These are phyloP conservation scores for Westerdykella ornata DNA, from an alignment of 2,329 filamentous ascomycete species.

Conservation along the genomic window DNA sequence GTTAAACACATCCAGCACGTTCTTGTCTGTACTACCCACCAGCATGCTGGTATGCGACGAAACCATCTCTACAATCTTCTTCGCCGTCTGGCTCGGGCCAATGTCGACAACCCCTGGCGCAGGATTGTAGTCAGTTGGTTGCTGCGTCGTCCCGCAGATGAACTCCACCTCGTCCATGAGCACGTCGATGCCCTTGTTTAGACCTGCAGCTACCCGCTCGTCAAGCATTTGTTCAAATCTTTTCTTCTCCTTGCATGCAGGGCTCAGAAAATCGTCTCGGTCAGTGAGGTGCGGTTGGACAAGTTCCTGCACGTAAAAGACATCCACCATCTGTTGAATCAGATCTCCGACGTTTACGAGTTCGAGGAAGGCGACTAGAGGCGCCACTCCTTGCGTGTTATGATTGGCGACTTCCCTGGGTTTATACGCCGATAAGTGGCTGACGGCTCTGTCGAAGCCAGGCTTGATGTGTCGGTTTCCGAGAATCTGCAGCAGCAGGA, in stretches of 20 bases:
- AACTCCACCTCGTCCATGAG: conserved; percentile 98
- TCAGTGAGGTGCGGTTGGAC: conserved; percentile 75
- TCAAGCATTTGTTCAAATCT: conserved; percentile 98
- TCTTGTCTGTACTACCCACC: conserved; percentile 91
- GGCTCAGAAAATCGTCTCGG: conserved; percentile 88
- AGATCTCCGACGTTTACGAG: conserved; percentile 96
- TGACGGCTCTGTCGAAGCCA: conserved; percentile 91
- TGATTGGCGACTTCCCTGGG: conserved; percentile 73
- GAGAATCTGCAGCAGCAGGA: conserved; percentile 73
- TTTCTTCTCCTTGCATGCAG: conserved; percentile 90
- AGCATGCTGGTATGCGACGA: conserved; percentile 88
- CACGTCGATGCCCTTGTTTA: conserved; percentile 97
- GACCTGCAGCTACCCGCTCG: conserved; percentile 86
- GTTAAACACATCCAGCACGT: conserved; percentile 97
- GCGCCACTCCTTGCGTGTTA: conserved; percentile 68
- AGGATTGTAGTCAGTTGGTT: conserved; percentile 86
- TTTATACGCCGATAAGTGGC: conserved; percentile 85
- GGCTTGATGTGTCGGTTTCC: conserved; percentile 80
- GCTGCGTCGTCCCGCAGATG: conserved; percentile 80
- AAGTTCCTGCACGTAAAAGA: conserved; percentile 96
- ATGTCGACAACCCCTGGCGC: conserved; percentile 48
- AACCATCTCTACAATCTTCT: conserved; percentile 75
- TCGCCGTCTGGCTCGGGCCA: conserved; percentile 72
- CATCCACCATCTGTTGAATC: conserved; percentile 97
- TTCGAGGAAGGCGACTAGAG: conserved; percentile 91